phyloP scores from a whole-genome alignment of 306 rosid genomes.

The Oxytropis ochrocephala region DNA sequence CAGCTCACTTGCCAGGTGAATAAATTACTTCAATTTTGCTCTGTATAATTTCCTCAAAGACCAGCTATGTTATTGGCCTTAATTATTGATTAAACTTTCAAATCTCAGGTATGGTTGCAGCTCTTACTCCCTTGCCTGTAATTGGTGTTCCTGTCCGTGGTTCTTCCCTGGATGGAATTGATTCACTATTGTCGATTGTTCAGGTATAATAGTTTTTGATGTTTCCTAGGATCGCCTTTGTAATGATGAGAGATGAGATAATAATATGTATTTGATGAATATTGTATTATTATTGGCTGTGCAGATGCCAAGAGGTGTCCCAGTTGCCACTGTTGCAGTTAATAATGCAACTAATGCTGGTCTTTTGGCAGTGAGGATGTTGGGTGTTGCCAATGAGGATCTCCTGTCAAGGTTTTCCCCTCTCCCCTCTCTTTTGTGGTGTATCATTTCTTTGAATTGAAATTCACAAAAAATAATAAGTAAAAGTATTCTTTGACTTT shows the following conservation, averaged over 20 bases:
- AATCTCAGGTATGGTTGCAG: conserved; percentile 85
- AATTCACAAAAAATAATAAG: not conserved
- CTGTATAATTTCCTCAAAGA: not conserved
- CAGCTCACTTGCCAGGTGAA: conserved; percentile 89
- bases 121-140: conserved; percentile 72
- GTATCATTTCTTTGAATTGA: not conserved
- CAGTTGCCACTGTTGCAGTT: conserved; percentile 81
- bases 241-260: not conserved
- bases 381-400: conserved; percentile 36
- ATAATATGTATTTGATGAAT: not conserved
- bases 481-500: not conserved
- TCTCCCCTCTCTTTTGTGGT: not conserved
- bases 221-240: not conserved
- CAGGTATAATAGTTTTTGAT: conserved; percentile 48
- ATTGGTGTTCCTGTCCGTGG: conserved; percentile 91
- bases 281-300: not conserved
- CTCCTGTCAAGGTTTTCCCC: conserved; percentile 49
- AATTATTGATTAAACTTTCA: conserved; percentile 2
- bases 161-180: conserved; percentile 71
- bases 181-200: conserved; percentile 81
- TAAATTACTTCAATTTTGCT: conserved; percentile 17
- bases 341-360: conserved; percentile 87
- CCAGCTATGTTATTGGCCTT: not conserved
- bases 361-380: conserved; percentile 54
- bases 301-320: conserved; percentile 90